These are phyloP conservation scores for Nidula microcarpa DNA, from an alignment of 768 basidiomycete genomes.

Conservation along the genomic window DNA sequence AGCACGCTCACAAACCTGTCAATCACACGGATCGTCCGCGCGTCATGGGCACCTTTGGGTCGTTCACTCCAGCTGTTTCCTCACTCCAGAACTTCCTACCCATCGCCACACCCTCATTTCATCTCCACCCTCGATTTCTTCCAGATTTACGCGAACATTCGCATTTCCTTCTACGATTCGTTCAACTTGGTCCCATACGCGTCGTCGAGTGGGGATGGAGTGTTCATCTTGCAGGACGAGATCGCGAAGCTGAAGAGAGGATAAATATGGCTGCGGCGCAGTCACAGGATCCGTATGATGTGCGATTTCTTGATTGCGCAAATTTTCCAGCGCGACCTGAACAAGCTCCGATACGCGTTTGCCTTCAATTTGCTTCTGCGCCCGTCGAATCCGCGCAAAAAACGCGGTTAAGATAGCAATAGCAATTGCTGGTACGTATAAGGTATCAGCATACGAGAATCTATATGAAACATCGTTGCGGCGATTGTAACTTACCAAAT, in stretches of 20 bases:
- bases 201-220: constrained; percentile 59
- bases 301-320: constrained; percentile 79
- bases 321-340: constrained; percentile 72
- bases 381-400: constrained; percentile 37
- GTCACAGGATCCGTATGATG: constrained; percentile 81
- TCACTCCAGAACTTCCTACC: constrained; percentile 57
- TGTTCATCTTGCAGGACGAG: constrained; percentile 79
- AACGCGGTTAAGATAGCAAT: constrained; percentile 24
- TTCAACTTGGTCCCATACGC: constrained; percentile 82
- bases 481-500: constrained; percentile 51
- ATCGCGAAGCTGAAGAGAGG: constrained; percentile 86
- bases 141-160: constrained; percentile 82
- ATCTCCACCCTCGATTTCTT: constrained; percentile 82
- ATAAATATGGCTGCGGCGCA: constrained; percentile 71
- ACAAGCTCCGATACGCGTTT: constrained; percentile 72
- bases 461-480: too few relatives aligned
- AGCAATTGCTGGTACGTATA: constrained; percentile 18
- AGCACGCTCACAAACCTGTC: neutral
- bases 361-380: constrained; percentile 52
- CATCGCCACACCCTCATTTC: constrained; percentile 90
- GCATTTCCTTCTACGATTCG: constrained; percentile 85
- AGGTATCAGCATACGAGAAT: too few relatives aligned
- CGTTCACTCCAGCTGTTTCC: constrained; percentile 6
- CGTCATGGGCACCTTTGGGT: neutral
- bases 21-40: too few relatives aligned